These are phyloP conservation scores for Lachnellula subtilissima DNA, from an alignment of 2,329 filamentous ascomycete species.

Conservation along the genomic window DNA sequence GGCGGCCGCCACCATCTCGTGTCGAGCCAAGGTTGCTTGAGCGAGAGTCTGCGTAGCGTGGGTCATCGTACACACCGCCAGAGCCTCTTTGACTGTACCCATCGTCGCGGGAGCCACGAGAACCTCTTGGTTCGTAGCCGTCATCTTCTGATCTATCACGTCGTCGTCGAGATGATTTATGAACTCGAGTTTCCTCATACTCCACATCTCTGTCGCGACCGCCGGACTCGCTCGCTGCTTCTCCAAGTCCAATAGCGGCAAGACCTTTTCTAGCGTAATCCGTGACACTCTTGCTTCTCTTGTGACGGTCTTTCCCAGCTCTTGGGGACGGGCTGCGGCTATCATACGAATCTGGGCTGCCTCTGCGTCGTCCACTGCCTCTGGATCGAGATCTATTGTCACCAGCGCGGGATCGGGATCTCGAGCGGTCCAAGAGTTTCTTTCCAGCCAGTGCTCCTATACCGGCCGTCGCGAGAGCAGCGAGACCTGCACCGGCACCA, in stretches of 20 bases:
- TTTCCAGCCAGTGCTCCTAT: slow-evolving; percentile 57
- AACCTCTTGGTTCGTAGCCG: slow-evolving; percentile 6
- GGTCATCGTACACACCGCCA: slow-evolving; percentile 26
- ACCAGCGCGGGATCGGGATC: slow-evolving; percentile 42
- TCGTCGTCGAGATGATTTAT: slow-evolving; percentile 15
- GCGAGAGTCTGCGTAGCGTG: slow-evolving; percentile 28
- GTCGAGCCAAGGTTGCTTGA: slow-evolving; percentile 20
- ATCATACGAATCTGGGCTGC: slow-evolving; percentile 29
- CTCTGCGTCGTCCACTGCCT: slow-evolving; percentile 27
- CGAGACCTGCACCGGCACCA: slow-evolving; percentile 48
- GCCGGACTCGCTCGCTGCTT: slow-evolving; percentile 34
- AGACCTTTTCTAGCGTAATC: slow-evolving; percentile 57
- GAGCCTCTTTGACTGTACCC: slow-evolving; percentile 16
- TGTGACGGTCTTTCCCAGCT: slow-evolving; percentile 38
- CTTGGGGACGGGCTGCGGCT: slow-evolving; percentile 29
- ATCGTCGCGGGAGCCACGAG: slow-evolving; percentile 14
- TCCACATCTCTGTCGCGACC: slow-evolving; percentile 16
- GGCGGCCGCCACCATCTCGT: slow-evolving; percentile 15
- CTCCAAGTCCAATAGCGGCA: slow-evolving; percentile 57
- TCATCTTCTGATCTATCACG: slow-evolving; percentile 6
- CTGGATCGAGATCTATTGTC: slow-evolving; percentile 42
- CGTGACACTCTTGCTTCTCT: slow-evolving; percentile 62
- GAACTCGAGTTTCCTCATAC: slow-evolving; percentile 25
- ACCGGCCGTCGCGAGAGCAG: slow-evolving; percentile 58
- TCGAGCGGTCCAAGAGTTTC: slow-evolving; percentile 48